Percentiles rank a stretch among this genome's conserved stretches.
Conservation (phyloP, 768 basidiomycete species). For the Astraeus odoratus region DNA sequence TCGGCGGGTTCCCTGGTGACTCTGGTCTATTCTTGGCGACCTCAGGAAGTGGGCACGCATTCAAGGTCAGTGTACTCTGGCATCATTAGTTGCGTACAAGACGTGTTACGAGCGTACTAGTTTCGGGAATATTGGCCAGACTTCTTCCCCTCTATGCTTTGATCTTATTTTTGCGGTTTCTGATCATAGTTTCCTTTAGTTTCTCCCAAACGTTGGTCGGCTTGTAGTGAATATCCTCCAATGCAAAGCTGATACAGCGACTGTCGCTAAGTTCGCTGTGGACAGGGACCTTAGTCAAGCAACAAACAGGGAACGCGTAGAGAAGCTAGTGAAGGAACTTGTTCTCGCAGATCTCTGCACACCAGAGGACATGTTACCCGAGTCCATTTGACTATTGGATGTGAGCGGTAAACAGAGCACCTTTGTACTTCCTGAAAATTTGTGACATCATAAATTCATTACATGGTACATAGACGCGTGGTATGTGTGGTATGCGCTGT, state of each 20-base stretch:
- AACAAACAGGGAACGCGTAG: slow-evolving; percentile 16
- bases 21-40: slow-evolving; percentile 72
- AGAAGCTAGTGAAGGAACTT: slow-evolving; percentile 29
- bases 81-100: no score
- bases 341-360: slow-evolving; percentile 44
- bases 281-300: slow-evolving; percentile 32
- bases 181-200: slow-evolving; percentile 38
- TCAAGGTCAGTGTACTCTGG: slow-evolving; percentile 47
- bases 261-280: slow-evolving; percentile 58
- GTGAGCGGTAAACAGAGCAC: background rate
- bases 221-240: slow-evolving; percentile 71
- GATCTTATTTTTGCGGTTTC: background rate
- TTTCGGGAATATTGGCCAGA: no score
- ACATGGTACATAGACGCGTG: no score
- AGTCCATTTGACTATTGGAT: background rate
- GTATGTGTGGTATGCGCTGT: no score
- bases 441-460: no score
- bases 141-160: no score
- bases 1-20: slow-evolving; percentile 62
- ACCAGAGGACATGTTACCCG: slow-evolving; percentile 34
- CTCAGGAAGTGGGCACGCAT: slow-evolving; percentile 83
- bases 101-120: no score
- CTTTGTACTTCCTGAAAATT: no score
- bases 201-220: slow-evolving; percentile 77
- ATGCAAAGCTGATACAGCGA: slow-evolving; percentile 45